A percentile compares a stretch with the other conserved stretches of the same genome.
Evolutionary conservation across 1,139 yeast genomes (phyloP).

Genomic region (Saccharomyces pastorianus): DNA sequence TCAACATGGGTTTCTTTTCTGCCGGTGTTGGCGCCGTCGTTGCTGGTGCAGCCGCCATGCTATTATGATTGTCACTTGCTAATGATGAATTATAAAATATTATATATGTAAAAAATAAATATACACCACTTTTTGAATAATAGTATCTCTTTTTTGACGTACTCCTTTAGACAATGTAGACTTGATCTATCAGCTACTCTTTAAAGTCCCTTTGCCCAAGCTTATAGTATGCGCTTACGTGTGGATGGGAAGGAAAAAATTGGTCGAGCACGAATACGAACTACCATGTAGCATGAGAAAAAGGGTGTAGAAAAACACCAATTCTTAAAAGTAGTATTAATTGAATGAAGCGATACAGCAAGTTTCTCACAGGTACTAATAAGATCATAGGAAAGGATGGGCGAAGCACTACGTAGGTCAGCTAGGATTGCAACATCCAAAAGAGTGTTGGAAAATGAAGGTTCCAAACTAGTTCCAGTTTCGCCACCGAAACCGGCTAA

Average conservation of each 20-base stretch:
- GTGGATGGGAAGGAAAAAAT: not conserved
- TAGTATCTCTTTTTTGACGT: not conserved
- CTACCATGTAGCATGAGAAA: too few relatives aligned
- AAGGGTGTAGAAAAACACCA: too few relatives aligned
- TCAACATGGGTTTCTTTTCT: conserved; percentile 4
- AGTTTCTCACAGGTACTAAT: conserved; percentile 1
- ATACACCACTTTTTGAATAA: not conserved
- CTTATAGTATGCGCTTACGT: too few relatives aligned
- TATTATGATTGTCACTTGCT: not conserved
- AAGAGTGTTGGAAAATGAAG: not conserved
- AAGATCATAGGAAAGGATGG: not conserved
- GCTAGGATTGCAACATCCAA: conserved; percentile 2
- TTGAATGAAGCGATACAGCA: conserved; percentile 1
- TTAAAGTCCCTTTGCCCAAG: too few relatives aligned
- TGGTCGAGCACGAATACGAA: not conserved
- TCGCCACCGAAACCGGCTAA: not conserved
- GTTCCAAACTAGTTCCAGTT: not conserved
- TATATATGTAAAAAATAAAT: conserved; percentile 1
- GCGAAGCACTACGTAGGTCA: conserved; percentile 5
- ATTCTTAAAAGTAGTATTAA: too few relatives aligned
- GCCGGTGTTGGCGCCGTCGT: conserved; percentile 11
- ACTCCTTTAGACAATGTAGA: not conserved
- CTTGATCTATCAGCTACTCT: not conserved
- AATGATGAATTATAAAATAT: not conserved
- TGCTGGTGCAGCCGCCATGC: conserved; percentile 13